Percentiles rank a stretch among this genome's conserved stretches.
These are phyloP conservation scores for Xylaria sp. DNA, from an alignment of 2,329 filamentous ascomycete genomes.

Conservation along the genomic window DNA sequence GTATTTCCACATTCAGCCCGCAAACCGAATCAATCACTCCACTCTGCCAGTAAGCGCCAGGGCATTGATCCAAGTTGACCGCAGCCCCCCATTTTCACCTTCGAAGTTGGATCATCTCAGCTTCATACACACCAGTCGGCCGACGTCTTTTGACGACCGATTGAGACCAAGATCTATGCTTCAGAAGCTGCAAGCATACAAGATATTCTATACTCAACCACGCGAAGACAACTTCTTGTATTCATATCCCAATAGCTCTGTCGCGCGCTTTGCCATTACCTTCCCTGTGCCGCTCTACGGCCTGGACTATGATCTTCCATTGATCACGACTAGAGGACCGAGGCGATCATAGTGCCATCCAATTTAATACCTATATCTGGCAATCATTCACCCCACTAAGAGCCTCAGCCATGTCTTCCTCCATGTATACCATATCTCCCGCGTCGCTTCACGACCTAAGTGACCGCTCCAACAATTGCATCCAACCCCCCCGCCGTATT, in stretches of 20 bases:
- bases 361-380: conserved; percentile 48
- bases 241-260: conserved; percentile 10
- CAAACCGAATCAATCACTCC: conserved; percentile 41
- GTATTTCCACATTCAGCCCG: conserved; percentile 48
- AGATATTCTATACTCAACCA: conserved; percentile 16
- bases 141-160: conserved; percentile 32
- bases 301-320: conserved; percentile 42
- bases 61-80: conserved; percentile 36
- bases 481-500: conserved; percentile 48
- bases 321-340: conserved; percentile 40
- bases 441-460: conserved; percentile 53
- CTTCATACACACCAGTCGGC: conserved; percentile 31
- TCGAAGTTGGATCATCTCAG: conserved; percentile 36
- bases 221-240: conserved; percentile 4
- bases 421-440: conserved; percentile 55
- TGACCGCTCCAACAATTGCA: conserved; percentile 43
- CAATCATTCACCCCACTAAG: conserved; percentile 38
- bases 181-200: conserved; percentile 25
- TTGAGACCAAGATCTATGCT: conserved; percentile 34
- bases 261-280: conserved; percentile 27
- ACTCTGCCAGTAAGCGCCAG: conserved; percentile 46
- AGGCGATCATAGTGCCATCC: conserved; percentile 37
- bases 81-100: conserved; percentile 37
- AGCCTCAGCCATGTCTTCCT: conserved; percentile 54
- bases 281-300: conserved; percentile 32